Conservation (phyloP, 2,329 filamentous ascomycete genomes). For the Blastomyces gilchristii region DNA sequence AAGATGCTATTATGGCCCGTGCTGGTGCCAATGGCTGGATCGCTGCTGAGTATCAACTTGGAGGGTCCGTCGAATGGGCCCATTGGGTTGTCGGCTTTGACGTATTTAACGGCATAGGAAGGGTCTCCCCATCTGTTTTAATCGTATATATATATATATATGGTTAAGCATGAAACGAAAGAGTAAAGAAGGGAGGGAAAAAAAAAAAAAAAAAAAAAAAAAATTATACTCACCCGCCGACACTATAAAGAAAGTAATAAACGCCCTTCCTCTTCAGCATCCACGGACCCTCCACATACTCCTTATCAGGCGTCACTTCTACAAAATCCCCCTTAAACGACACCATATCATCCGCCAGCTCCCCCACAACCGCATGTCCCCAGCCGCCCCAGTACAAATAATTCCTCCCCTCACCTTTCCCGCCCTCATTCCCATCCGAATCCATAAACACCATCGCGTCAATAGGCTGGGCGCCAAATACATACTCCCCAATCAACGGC, state of each 20-base stretch:
- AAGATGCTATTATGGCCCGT: conserved; percentile 38
- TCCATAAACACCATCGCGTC: conserved; percentile 39
- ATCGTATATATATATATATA: background rate
- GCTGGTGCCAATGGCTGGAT: conserved; percentile 22
- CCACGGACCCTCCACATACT: conserved; percentile 38
- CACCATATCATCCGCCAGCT: conserved; percentile 37
- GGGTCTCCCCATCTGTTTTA: conserved; percentile 35
- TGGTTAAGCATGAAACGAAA: background rate
- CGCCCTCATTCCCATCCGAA: conserved; percentile 25
- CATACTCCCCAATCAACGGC: conserved; percentile 36
- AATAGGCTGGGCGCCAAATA: conserved; percentile 42
- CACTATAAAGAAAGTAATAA: conserved; percentile 40
- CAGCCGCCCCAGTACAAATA: conserved; percentile 22
- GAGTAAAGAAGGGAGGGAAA: background rate
- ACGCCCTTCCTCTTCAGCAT: conserved; percentile 36
- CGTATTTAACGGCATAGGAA: conserved; percentile 39
- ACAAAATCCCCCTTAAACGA: conserved; percentile 36
- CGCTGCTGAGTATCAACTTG: conserved; percentile 29
- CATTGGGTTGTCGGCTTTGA: conserved; percentile 31
- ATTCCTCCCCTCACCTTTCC: background rate
- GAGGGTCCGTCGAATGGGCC: conserved; percentile 35
- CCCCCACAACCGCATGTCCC: conserved; percentile 35
- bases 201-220: background rate
- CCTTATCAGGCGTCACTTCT: conserved; percentile 38
- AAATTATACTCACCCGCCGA: conserved; percentile 26